Percentiles rank a stretch among this genome's conserved stretches.
Conservation (phyloP, 345 rosid genomes). For the Acer yangbiense region DNA sequence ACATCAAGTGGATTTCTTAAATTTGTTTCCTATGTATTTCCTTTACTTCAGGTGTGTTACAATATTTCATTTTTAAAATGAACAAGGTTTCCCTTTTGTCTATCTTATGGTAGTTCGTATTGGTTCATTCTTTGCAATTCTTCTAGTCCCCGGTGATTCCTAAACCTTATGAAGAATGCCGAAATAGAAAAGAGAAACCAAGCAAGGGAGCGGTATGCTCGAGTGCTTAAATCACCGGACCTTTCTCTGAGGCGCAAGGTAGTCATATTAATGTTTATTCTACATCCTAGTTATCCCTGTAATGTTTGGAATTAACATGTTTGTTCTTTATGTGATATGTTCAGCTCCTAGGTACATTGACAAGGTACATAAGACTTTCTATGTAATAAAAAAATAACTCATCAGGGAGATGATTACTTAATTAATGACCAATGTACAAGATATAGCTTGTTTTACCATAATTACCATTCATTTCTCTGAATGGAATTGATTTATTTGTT, state of each 20-base stretch:
- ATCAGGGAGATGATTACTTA: too few species aligned
- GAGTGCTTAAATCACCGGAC: conserved; percentile 74
- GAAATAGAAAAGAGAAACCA: conserved; percentile 82
- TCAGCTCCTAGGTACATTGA: too few species aligned
- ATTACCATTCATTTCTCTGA: too few species aligned
- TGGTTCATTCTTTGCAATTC: conserved; percentile 94
- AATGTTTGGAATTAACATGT: too few species aligned
- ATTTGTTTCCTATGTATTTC: conserved; percentile 71
- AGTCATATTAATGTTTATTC: conserved; percentile 21
- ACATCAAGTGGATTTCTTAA: conserved; percentile 59
- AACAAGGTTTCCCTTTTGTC: neutral
- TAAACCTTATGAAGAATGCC: conserved; percentile 55
- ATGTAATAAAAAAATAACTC: too few species aligned
- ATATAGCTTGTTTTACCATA: too few species aligned
- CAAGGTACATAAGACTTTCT: too few species aligned
- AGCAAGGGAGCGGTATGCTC: conserved; percentile 64
- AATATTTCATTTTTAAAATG: conserved; percentile 10
- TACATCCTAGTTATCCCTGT: neutral
- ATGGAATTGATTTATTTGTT: conserved; percentile 48
- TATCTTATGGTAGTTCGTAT: too few species aligned
- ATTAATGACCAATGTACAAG: too few species aligned
- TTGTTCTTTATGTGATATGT: too few species aligned
- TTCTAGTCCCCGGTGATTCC: conserved; percentile 69
- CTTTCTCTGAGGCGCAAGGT: conserved; percentile 85
- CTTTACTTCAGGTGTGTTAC: conserved; percentile 81